Base-by-base conservation (phyloP, 2,329 filamentous ascomycete species). In the Penicillium paneum region DNA sequence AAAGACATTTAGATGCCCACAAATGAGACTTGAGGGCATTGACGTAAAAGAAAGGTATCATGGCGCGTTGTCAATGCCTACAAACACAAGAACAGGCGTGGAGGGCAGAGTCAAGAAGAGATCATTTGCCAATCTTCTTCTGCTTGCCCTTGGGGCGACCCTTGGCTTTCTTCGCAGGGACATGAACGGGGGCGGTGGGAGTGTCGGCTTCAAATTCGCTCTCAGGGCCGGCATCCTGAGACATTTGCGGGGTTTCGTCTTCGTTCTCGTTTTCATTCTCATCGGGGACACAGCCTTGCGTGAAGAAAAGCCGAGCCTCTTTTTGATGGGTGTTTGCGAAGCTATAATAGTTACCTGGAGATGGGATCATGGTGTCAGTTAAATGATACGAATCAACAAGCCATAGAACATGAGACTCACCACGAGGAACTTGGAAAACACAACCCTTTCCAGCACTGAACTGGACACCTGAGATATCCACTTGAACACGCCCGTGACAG, bases 401-500 rank as follows among this genome's bases (percentile, higher is more conserved):
- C 3, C 8, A 35, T 28, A 19, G 8, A 4, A 24, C 21, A 32
- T 40, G 40, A 13, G 13, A 77, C 88, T 80, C 75, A 97, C 93
- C 93, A 84, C 93, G 84, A 24, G 94, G 94, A 58, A 99, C 92
- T 72, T 96, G 92, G 82, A 90, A 97, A 72, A 92, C 88, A 49
- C 93, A 93, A 38, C 93, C 92, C 64, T 89, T 91, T 35, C 87
- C 85, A 60, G 96, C 91, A 53, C 88, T 85, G 70, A 99, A 97
- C 55, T 74, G 72, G 7, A 77, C 71, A 5, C 73, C 73, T 7
- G 71, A 73, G 12, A 76, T 89, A 28, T 85, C 88, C 19, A 96
- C 92, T 61, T 85, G 80, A 19, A 97, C 91, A 60, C 88, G 86
- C 21, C 94, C 94, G 41, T 83, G 82, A 64, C 91, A 87, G 29